phyloP scores from a whole-genome alignment of 345 rosid genomes.

The Passiflora organensis region DNA sequence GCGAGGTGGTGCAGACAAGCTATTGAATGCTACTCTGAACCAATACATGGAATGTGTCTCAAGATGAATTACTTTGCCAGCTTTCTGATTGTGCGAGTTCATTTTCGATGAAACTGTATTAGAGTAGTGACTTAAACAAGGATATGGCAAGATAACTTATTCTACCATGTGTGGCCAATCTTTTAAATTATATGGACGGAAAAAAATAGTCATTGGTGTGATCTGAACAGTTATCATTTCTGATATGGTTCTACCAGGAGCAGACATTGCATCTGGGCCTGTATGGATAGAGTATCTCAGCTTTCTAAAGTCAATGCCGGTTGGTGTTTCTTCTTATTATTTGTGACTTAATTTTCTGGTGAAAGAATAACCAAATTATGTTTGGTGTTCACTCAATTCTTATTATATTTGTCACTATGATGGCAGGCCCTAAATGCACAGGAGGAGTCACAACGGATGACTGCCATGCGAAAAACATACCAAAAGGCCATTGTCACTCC shows the following conservation, averaged over 20 bases:
- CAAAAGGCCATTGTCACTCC: slow-evolving; percentile 89
- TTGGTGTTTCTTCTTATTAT: slow-evolving; percentile 23
- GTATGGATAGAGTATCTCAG: slow-evolving; percentile 87
- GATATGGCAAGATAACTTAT: too few species aligned
- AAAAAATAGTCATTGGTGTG: neutral
- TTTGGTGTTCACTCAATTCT: neutral
- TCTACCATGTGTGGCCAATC: too few species aligned
- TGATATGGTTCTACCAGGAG: slow-evolving; percentile 48
- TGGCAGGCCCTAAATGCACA: slow-evolving; percentile 61
- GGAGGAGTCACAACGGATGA: slow-evolving; percentile 84
- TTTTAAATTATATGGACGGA: too few species aligned
- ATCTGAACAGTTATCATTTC: slow-evolving; percentile 14
- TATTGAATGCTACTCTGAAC: too few species aligned
- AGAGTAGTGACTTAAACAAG: too few species aligned
- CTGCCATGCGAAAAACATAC: slow-evolving; percentile 67
- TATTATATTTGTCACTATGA: slow-evolving; percentile 19
- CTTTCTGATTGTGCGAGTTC: neutral
- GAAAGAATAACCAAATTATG: too few species aligned
- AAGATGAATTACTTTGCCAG: neutral
- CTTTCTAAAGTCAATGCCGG: slow-evolving; percentile 77
- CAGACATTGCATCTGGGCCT: slow-evolving; percentile 88
- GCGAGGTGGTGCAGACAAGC: too few species aligned
- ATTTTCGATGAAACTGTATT: neutral
- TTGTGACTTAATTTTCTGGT: neutral
- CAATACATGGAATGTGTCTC: neutral